Evolutionary conservation across 2,329 filamentous ascomycete species (phyloP), one percentile per base, ranked within the genome.

Genomic region (Aquanectria penicillioides): DNA sequence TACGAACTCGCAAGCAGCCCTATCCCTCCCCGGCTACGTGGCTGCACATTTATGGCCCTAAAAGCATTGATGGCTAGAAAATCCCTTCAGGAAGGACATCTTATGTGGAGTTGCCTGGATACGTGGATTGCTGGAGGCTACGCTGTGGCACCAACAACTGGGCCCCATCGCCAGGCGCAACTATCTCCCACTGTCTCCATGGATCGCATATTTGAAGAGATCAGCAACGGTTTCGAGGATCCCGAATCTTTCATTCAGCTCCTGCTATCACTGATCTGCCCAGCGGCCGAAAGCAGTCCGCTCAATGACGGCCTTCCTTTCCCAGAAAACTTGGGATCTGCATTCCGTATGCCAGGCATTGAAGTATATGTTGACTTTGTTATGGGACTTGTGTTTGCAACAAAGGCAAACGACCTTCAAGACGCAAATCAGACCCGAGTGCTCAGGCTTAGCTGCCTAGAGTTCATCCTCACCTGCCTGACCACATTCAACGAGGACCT

Each of bases 361-460:
- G 94, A 97, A 59, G 88, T 91, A 2, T 99, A 97, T 69, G 83
- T 98, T 55, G 96, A 99, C 75, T 97, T 95, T 73, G 89, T 93
- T 17, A 78, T 98, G 63, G 93, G 92, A 13, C 85, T 89, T 54
- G 86, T 96, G 13, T 91, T 97, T 69, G 86, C 86, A 13, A 82
- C 86, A 46, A 90, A 87, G 61, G 80, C 86, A 10, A 84, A 84
- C 29, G 89, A 93, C 52, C 76, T 90, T 6, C 78, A 82, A 52
- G 91, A 92, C 61, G 78, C 86, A 44, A 78, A 86, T 34, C 92
- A 96, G 72, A 84, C 88, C 22, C 86, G 89, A 38, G 82, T 94
- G 8, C 78, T 98, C 51, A 88, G 90, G 44, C 88, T 91, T 66
- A 90, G 88, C 59, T 97, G 94, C 73, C 82, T 99, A 20, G 88